These are phyloP conservation scores for Paramecium caudatum DNA, from an alignment of 73 alveolate species.

Conservation along the genomic window DNA sequence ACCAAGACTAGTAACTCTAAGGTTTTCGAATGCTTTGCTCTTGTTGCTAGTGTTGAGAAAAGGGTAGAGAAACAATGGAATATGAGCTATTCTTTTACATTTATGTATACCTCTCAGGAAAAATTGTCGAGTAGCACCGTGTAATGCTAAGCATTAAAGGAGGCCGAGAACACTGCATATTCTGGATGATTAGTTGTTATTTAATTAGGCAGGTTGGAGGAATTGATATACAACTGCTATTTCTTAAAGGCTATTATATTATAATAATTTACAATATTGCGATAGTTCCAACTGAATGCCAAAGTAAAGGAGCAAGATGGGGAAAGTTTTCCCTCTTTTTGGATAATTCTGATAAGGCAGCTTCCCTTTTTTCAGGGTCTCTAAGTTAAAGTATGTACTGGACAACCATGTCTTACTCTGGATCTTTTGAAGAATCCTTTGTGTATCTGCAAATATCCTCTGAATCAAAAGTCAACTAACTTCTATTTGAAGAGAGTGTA, in stretches of 20 bases:
- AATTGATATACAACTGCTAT: conserved; percentile 96
- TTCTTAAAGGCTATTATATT: conserved; percentile 87
- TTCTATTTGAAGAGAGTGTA: too few relatives aligned
- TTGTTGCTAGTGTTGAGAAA: conserved; percentile 96
- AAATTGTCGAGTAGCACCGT: conserved; percentile 91
- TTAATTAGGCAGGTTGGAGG: conserved; percentile 95
- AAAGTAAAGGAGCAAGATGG: conserved; percentile 95
- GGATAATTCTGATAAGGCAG: conserved; percentile 94
- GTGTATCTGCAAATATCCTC: too few relatives aligned
- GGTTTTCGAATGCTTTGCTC: conserved; percentile 97
- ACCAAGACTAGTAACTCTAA: conserved; percentile 98
- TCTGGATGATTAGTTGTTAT: conserved; percentile 90
- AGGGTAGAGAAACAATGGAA: conserved; percentile 98
- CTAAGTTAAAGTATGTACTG: conserved; percentile 80
- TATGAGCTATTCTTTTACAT: conserved; percentile 90
- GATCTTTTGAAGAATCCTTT: too few relatives aligned
- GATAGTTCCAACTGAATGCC: conserved; percentile 98
- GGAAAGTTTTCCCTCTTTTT: conserved; percentile 92
- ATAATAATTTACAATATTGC: conserved; percentile 86
- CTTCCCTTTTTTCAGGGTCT: conserved; percentile 91
- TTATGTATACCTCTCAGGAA: conserved; percentile 84
- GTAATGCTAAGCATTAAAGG: conserved; percentile 97
- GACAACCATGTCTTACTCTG: conserved; percentile 67
- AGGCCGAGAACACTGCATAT: conserved; percentile 97
- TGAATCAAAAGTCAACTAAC: too few relatives aligned